phyloP scores from a whole-genome alignment of 306 rosid species.

The Astragalus membranaceus region DNA sequence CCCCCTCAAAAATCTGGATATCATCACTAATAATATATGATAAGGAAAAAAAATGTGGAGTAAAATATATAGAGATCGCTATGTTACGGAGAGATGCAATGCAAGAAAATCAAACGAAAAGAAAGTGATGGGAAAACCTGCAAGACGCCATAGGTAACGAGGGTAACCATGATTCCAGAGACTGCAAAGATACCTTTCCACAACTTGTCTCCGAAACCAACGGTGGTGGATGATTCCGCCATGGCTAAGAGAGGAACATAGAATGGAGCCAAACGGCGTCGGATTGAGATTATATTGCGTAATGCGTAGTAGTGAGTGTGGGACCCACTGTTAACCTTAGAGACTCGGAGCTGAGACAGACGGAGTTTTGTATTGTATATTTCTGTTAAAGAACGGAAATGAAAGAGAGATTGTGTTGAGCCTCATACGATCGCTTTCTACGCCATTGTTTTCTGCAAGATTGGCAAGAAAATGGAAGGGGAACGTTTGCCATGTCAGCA shows the following conservation, averaged over 20 bases:
- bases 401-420: not conserved
- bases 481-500: not conserved
- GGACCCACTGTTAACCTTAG: not conserved
- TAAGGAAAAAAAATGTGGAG: not conserved
- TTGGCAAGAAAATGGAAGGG: not conserved
- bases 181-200: constrained; percentile 70
- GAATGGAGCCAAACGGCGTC: constrained; percentile 21
- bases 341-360: not conserved
- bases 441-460: constrained; percentile 25
- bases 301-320: not conserved
- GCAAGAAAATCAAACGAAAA: not conserved
- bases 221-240: constrained; percentile 46
- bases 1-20: not conserved
- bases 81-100: not conserved
- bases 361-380: not conserved
- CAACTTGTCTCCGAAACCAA: constrained; percentile 34
- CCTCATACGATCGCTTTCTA: constrained; percentile 16
- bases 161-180: constrained; percentile 83
- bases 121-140: constrained; percentile 46
- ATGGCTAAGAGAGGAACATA: constrained; percentile 22
- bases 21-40: not conserved
- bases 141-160: constrained; percentile 86
- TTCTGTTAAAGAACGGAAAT: not conserved
- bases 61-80: not conserved
- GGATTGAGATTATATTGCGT: not conserved